phyloP scores from a whole-genome alignment of 2,329 filamentous ascomycete genomes.

The Knufia petricola region DNA sequence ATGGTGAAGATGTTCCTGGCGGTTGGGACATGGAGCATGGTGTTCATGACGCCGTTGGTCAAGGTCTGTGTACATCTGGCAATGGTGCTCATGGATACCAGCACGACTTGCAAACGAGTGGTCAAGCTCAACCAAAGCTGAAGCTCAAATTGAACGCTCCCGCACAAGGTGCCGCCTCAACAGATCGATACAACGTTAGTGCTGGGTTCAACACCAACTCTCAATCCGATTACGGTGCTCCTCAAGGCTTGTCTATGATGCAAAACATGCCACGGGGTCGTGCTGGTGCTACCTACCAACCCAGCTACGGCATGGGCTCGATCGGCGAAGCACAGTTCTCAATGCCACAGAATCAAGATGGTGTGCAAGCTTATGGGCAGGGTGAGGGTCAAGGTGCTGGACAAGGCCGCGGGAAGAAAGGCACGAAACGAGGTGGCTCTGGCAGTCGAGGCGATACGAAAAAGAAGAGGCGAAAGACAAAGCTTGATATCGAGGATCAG shows the following conservation, averaged over 20 bases:
- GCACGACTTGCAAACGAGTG: neutral
- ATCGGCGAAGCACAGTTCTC: neutral
- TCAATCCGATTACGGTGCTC: neutral
- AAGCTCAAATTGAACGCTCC: neutral
- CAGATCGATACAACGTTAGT: neutral
- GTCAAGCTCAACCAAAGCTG: neutral
- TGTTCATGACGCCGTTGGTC: neutral
- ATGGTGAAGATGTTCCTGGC: conserved; percentile 7
- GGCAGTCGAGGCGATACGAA: neutral
- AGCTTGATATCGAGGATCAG: neutral
- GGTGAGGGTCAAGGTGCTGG: neutral
- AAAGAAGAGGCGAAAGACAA: neutral
- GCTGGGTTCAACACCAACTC: neutral
- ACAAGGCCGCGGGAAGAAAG: neutral
- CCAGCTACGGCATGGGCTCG: neutral
- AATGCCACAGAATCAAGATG: neutral
- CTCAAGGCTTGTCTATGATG: neutral
- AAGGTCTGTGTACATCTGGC: too few species aligned
- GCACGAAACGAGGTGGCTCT: neutral
- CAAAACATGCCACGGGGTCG: neutral
- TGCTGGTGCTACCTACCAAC: neutral
- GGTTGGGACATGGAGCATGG: neutral
- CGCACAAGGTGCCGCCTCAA: too few species aligned
- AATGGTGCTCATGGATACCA: neutral
- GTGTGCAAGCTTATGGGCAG: neutral